These are phyloP conservation scores for Calonectria hongkongensis DNA, from an alignment of 2,329 filamentous ascomycete species.

Conservation along the genomic window DNA sequence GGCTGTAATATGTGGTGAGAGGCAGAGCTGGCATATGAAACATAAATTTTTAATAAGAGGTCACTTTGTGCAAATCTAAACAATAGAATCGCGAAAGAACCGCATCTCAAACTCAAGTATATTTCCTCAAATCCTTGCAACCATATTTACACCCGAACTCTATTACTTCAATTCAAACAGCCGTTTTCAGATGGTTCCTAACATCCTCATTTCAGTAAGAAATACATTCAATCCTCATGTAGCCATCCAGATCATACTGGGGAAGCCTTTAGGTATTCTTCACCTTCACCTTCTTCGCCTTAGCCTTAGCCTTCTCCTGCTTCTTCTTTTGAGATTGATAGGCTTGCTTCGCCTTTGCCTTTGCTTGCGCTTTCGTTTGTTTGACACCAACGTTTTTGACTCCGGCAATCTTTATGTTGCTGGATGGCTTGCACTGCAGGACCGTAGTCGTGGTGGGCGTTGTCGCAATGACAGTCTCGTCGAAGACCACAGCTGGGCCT, in stretches of 20 bases:
- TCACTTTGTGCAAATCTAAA: too few relatives aligned
- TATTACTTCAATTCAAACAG: not conserved
- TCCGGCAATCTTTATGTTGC: not conserved
- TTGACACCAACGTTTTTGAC: not conserved
- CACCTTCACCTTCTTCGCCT: not conserved
- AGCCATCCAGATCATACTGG: not conserved
- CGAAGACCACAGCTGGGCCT: conserved; percentile 3
- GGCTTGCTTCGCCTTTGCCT: not conserved
- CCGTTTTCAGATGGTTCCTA: not conserved
- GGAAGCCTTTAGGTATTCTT: not conserved
- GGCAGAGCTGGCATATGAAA: too few relatives aligned
- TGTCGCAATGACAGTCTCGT: not conserved
- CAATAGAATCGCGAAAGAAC: too few relatives aligned
- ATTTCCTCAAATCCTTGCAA: too few relatives aligned
- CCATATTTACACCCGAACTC: not conserved
- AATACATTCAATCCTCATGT: not conserved
- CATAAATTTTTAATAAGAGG: too few relatives aligned
- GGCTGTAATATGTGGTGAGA: too few relatives aligned
- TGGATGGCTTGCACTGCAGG: conserved; percentile 17
- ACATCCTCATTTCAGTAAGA: not conserved
- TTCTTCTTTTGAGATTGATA: not conserved
- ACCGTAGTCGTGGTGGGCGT: conserved; percentile 1
- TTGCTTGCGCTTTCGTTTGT: not conserved
- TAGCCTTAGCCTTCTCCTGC: not conserved
- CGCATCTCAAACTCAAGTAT: too few relatives aligned